Evolutionary conservation across 495 filamentous ascomycete species (phyloP), one percentile per base, ranked within the genome.

Genomic region (Annulohypoxylon stygium): DNA sequence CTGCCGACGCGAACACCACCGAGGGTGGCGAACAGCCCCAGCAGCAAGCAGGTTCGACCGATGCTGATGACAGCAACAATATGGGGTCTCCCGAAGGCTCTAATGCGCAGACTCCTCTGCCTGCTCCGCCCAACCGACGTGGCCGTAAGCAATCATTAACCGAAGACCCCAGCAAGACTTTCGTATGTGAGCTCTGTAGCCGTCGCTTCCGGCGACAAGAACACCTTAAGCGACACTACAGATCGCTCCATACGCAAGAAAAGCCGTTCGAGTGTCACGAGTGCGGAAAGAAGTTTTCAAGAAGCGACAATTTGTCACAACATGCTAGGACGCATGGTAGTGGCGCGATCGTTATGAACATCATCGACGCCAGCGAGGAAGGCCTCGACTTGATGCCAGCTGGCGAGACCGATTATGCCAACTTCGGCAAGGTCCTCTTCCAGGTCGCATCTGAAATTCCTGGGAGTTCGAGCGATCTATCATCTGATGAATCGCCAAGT

Each of bases 231-330:
- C 93, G 97, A 68, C 97, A 99, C 85, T 97, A 97, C 86, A 90
- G 97, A 51, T 98, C 97, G 43, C 93, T 99, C 48, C 97, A 98
- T 85, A 99, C 97, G 1, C 90, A 97, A 74, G 96, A 98, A 68
- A 99, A 99, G 89, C 97, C 97, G 6, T 98, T 98, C 79, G 93
- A 97, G 81, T 99, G 97, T 83, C 84, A 89, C 67, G 95, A 98
- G 83, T 99, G 97, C 75, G 95, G 96, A 67, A 99, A 99, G 90
- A 97, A 97, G 85, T 99, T 98, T 85, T 98, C 96, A 1, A 92
- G 97, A 65, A 95, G 92, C 75, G 97, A 99, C 82, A 99, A 99
- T 83, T 88, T 99, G 23, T 91, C 93, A 34, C 97, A 99, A 82
- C 97, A 99, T 77, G 90, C 96, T 54, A 90, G 97, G 57, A 99